phyloP scores from a whole-genome alignment of 2,329 filamentous ascomycete species.

The Torrubiellomyces zombiae region DNA sequence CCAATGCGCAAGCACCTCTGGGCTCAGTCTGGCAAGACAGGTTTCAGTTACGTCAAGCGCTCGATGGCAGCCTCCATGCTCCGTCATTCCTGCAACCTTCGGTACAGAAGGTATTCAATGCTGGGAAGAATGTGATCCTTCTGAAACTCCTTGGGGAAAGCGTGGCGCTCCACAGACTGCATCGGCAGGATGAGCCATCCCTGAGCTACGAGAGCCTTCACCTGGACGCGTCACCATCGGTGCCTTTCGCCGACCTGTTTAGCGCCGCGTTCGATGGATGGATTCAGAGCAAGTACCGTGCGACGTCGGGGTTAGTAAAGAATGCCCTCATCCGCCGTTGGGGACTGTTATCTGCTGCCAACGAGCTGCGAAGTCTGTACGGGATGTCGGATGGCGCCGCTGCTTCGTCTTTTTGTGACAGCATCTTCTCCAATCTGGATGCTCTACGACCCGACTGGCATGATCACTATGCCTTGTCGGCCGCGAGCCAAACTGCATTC shows the following conservation, averaged over 20 bases:
- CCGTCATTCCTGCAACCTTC: slow-evolving; percentile 60
- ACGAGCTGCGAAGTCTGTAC: slow-evolving; percentile 56
- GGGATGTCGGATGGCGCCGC: slow-evolving; percentile 58
- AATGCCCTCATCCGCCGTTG: slow-evolving; percentile 51
- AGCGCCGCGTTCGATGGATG: slow-evolving; percentile 54
- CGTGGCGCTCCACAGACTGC: slow-evolving; percentile 14
- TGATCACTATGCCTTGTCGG: slow-evolving; percentile 67
- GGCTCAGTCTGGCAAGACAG: slow-evolving; percentile 60
- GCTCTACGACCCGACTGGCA: slow-evolving; percentile 46
- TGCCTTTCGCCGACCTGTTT: slow-evolving; percentile 63
- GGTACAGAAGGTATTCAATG: slow-evolving; percentile 59
- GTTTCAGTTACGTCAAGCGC: slow-evolving; percentile 48
- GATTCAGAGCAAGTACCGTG: slow-evolving; percentile 57
- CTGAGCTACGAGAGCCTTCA: slow-evolving; percentile 44
- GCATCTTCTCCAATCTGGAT: slow-evolving; percentile 63
- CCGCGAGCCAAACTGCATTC: slow-evolving; percentile 59
- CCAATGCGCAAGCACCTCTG: slow-evolving; percentile 36
- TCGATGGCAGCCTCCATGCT: slow-evolving; percentile 44
- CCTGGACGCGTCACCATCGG: slow-evolving; percentile 27
- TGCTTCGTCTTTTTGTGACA: slow-evolving; percentile 46
- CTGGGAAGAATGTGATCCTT: slow-evolving; percentile 77
- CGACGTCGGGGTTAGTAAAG: slow-evolving; percentile 50
- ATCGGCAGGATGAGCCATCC: too few relatives aligned
- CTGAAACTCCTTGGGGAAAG: slow-evolving; percentile 53
- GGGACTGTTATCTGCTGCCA: slow-evolving; percentile 46